phyloP scores from a whole-genome alignment of 2,329 filamentous ascomycete genomes.

The Hymenoscyphus scutula region DNA sequence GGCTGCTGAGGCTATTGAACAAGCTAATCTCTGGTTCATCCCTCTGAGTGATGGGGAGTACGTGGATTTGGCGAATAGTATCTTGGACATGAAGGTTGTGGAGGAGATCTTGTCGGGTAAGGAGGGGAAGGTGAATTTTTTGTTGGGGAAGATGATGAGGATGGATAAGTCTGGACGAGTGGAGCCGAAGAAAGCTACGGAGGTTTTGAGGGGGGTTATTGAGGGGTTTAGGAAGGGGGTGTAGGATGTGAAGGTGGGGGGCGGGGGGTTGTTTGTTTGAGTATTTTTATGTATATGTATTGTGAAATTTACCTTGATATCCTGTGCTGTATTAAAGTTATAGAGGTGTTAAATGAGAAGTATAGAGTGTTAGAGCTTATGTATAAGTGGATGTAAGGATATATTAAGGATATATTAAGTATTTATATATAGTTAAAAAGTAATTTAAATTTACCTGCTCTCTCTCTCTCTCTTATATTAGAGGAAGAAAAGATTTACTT shows the following conservation, averaged over 20 bases:
- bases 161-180: slow-evolving; percentile 58
- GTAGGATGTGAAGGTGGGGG: not conserved
- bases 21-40: slow-evolving; percentile 53
- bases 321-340: too few relatives aligned
- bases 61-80: slow-evolving; percentile 47
- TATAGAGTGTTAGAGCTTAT: too few relatives aligned
- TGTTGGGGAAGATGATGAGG: slow-evolving; percentile 68
- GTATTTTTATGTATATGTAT: too few relatives aligned
- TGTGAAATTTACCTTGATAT: too few relatives aligned
- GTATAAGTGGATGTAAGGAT: too few relatives aligned
- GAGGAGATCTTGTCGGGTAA: slow-evolving; percentile 59
- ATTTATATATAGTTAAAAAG: too few relatives aligned
- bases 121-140: slow-evolving; percentile 63
- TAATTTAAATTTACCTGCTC: too few relatives aligned
- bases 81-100: slow-evolving; percentile 57
- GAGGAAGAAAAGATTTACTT: too few relatives aligned
- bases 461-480: too few relatives aligned
- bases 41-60: slow-evolving; percentile 58
- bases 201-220: slow-evolving; percentile 50
- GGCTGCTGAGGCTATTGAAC: slow-evolving; percentile 41
- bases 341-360: too few relatives aligned
- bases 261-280: too few relatives aligned
- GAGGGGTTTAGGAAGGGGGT: slow-evolving; percentile 21
- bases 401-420: too few relatives aligned
- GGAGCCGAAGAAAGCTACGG: slow-evolving; percentile 57